Base-by-base conservation (phyloP, 2,329 filamentous ascomycete species). In the Phoma herbarum region DNA sequence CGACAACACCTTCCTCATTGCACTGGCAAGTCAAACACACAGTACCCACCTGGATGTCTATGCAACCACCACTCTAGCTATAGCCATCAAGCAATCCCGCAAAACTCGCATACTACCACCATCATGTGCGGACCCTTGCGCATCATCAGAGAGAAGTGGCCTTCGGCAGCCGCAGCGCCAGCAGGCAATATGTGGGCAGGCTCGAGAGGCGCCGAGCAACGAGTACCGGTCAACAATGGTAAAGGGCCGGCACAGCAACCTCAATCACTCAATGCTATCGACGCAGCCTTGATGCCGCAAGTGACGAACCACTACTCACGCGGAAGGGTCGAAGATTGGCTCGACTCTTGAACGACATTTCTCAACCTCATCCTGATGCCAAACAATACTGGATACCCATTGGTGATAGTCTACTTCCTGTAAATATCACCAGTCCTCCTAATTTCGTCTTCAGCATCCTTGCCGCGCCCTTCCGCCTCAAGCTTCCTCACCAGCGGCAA, bases 391-490 rank as follows among this genome's bases (percentile, higher is more conserved):
- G n/a, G 35, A 20, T 22, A 5, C 7, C 25, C 22, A 33, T 4
- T 10, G 18, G 14, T 16, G 29, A 52, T 10, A 22, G 52, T 23
- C 50, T 46, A 58, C 44, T 74, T 67, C 56, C 66, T 64, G 53
- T 84, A 84, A 14, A 84, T 79, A 39, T 83, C 79, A 1, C 82
- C 82, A 1, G 81, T 83, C 61, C 77, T 70, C 37, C 63, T 65
- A 48, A 84, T 81, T 68, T 84, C 82, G 59, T 78, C 78, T 11
- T 76, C 79, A 1, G 66, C 74, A 63, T 83, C 78, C 64, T 78
- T 83, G 0, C 82, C 83, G 26, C 82, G 74, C 1, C 82, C 82
- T 61, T 81, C 70, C 23, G 69, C 77, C 70, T 84, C 83, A 52
- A 83, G 59, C 64, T 81, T 73, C 50, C 82, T 75, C 2, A 84